These are phyloP conservation scores for Lophium mytilinum DNA, from an alignment of 495 filamentous ascomycete species.

Conservation along the genomic window DNA sequence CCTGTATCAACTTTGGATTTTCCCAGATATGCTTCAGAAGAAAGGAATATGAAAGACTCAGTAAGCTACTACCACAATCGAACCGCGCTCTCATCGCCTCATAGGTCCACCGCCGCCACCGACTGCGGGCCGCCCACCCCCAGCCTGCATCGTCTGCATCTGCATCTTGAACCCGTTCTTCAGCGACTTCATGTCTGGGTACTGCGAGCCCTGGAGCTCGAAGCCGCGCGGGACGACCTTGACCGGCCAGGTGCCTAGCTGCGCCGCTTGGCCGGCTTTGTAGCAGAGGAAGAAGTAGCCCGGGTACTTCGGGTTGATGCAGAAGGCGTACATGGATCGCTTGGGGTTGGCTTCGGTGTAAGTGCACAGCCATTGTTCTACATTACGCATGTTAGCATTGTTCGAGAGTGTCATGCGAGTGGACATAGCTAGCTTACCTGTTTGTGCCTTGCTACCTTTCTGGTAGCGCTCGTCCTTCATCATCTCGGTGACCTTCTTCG, in stretches of 20 bases:
- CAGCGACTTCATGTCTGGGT: slow-evolving; percentile 87
- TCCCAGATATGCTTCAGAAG: too few relatives aligned
- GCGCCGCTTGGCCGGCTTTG: slow-evolving; percentile 71
- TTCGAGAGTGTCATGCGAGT: too few relatives aligned
- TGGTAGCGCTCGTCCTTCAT: slow-evolving; percentile 88
- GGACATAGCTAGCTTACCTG: too few relatives aligned
- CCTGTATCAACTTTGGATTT: too few relatives aligned
- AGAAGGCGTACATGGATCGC: slow-evolving; percentile 88
- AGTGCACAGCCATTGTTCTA: slow-evolving; percentile 90
- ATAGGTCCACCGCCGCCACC: too few relatives aligned
- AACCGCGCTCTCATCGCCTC: too few relatives aligned
- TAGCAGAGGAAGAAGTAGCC: slow-evolving; percentile 95
- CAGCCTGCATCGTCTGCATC: slow-evolving; percentile 27
- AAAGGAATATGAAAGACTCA: too few relatives aligned
- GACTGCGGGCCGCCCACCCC: neutral
- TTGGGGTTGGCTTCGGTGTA: slow-evolving; percentile 95
- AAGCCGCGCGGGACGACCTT: slow-evolving; percentile 85
- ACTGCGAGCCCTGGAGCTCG: slow-evolving; percentile 75
- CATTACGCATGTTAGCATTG: slow-evolving; percentile 1
- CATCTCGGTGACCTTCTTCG: slow-evolving; percentile 94
- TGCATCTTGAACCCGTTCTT: slow-evolving; percentile 80
- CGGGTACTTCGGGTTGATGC: slow-evolving; percentile 80
- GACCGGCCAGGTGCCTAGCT: slow-evolving; percentile 72
- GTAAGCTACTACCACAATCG: too few relatives aligned
- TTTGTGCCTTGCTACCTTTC: slow-evolving; percentile 65